Percentiles rank a stretch among this genome's conserved stretches.
These are phyloP conservation scores for Suillus sp. DNA, from an alignment of 768 basidiomycete species.

Conservation along the genomic window DNA sequence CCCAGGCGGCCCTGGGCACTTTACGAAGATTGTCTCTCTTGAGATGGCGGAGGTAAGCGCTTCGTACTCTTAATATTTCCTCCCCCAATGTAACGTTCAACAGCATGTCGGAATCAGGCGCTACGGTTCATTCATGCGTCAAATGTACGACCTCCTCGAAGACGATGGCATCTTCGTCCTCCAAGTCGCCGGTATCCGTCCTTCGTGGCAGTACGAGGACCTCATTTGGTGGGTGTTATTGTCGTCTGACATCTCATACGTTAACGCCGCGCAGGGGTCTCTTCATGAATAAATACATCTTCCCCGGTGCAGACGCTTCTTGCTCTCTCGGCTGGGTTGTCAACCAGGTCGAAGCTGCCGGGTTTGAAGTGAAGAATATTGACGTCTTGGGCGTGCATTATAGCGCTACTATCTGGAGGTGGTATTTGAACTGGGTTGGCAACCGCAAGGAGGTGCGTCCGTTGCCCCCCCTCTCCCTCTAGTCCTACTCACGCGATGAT, in stretches of 20 bases:
- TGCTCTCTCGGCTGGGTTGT: constrained; percentile 97
- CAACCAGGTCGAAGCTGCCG: constrained; percentile 80
- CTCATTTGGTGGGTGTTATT: constrained; percentile 72
- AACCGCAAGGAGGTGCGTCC: constrained; percentile 79
- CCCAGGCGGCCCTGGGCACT: constrained; percentile 71
- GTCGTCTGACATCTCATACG: not conserved
- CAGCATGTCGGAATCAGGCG: constrained; percentile 95
- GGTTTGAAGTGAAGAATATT: constrained; percentile 95
- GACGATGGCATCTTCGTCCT: constrained; percentile 94
- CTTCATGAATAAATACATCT: constrained; percentile 98
- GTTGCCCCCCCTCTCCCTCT: not conserved
- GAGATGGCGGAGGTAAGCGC: constrained; percentile 92
- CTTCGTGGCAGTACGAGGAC: constrained; percentile 98
- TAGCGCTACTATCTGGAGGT: constrained; percentile 83
- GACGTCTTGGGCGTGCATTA: constrained; percentile 99
- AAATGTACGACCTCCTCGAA: constrained; percentile 91
- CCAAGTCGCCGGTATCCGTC: constrained; percentile 97
- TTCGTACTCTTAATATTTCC: not conserved
- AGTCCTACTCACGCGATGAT: not conserved
- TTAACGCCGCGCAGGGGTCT: constrained; percentile 62
- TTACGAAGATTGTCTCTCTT: constrained; percentile 91
- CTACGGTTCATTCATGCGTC: constrained; percentile 84
- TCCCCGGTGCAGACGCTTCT: constrained; percentile 97
- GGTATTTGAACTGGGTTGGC: constrained; percentile 97
- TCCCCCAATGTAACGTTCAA: constrained; percentile 7